Conservation (phyloP, 2,329 filamentous ascomycete species). For the Zymoseptoria passerinii region DNA sequence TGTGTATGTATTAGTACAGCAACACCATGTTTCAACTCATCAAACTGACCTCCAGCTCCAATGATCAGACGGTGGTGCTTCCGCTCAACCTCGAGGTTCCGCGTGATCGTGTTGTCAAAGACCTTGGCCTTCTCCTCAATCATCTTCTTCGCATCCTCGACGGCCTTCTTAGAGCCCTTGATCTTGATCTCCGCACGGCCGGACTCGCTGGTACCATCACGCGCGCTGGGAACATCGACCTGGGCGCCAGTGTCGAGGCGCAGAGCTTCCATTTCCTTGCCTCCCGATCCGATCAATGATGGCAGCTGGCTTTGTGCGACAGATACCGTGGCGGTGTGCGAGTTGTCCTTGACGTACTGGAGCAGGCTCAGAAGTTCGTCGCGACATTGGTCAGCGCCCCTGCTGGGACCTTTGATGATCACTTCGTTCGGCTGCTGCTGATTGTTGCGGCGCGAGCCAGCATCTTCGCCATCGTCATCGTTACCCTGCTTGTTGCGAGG, state of each 20-base stretch:
- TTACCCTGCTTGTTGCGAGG: conserved; percentile 53
- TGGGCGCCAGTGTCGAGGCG: conserved; percentile 76
- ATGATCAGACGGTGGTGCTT: conserved; percentile 89
- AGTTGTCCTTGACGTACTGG: conserved; percentile 85
- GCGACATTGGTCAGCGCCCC: conserved; percentile 82
- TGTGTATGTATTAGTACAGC: conserved; percentile 41
- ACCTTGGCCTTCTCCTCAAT: conserved; percentile 77
- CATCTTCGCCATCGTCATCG: conserved; percentile 61
- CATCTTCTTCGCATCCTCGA: conserved; percentile 83
- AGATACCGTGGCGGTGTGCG: conserved; percentile 66
- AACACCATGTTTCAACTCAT: background rate
- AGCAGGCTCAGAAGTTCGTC: conserved; percentile 84
- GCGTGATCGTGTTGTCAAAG: conserved; percentile 82
- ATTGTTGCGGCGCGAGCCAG: conserved; percentile 52
- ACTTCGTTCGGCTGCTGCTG: conserved; percentile 83
- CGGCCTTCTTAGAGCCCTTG: conserved; percentile 85
- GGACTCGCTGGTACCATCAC: conserved; percentile 57
- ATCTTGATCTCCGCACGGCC: conserved; percentile 77
- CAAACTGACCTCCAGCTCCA: conserved; percentile 68
- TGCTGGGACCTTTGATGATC: conserved; percentile 80
- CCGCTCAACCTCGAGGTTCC: conserved; percentile 82
- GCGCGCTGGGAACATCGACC: conserved; percentile 81
- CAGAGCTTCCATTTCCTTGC: conserved; percentile 82
- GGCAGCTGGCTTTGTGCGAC: conserved; percentile 88
- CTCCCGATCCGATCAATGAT: conserved; percentile 86